phyloP scores from a whole-genome alignment of 352 stramenopile species.

The Phytophthora hybrid region DNA sequence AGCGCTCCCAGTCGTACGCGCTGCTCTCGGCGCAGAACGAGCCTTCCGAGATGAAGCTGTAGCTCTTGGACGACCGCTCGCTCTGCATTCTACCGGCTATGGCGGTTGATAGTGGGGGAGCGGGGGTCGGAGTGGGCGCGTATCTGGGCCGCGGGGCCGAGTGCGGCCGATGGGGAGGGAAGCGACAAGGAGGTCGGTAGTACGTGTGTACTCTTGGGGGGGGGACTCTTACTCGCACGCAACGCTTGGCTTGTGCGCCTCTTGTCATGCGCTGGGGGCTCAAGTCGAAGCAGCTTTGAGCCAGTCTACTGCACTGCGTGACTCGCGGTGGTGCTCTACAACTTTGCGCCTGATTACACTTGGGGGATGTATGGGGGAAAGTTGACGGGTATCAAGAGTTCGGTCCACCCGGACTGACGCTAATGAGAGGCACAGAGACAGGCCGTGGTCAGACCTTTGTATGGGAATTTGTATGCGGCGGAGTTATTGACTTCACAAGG shows the following conservation, averaged over 20 bases:
- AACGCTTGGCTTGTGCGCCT: slow-evolving; percentile 7
- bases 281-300: not conserved
- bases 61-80: slow-evolving; percentile 62
- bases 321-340: slow-evolving; percentile 2
- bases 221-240: slow-evolving; percentile 26
- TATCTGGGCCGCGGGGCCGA: not conserved
- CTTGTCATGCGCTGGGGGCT: slow-evolving; percentile 11
- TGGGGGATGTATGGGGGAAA: not conserved
- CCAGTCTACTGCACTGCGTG: slow-evolving; percentile 22
- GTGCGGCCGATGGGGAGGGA: not conserved
- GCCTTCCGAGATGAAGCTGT: slow-evolving; percentile 86
- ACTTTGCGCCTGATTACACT: not conserved
- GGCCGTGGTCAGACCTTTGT: slow-evolving; percentile 10
- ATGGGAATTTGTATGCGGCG: slow-evolving; percentile 2
- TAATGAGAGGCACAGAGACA: slow-evolving; percentile 32
- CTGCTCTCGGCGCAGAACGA: slow-evolving; percentile 57
- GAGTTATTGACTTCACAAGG: not conserved
- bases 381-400: not conserved
- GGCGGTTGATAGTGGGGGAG: slow-evolving; percentile 18
- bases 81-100: slow-evolving; percentile 26
- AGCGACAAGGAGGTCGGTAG: not conserved
- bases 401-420: slow-evolving; percentile 5
- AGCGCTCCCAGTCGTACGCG: slow-evolving; percentile 57
- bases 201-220: not conserved
- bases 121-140: not conserved